Evolutionary conservation across 78 protist genomes (phyloP), one percentile per base, ranked within the genome.

Genomic region (Polysphondylium violaceum): DNA sequence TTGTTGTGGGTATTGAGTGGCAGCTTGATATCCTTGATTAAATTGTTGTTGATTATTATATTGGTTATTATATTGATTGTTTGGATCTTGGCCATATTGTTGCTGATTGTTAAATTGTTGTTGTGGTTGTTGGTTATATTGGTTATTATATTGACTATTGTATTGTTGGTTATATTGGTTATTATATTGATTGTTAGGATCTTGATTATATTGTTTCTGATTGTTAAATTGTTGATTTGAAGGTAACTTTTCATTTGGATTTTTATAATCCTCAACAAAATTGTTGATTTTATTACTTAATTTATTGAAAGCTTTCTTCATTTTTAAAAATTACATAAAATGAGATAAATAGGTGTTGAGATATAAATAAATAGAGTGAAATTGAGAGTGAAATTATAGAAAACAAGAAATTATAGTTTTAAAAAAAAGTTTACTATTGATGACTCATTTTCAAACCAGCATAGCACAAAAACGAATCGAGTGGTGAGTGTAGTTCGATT

Each of bases 21-120:
- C 50, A 25, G 51, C 61, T 14, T 81, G 51, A 25, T 61, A 40
- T 43, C 27, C 14, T 29, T 69, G 50, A 27, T 44, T 35, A 69
- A 69, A 19, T 53, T 81, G 44, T 81, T 65, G 89, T 81, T 55
- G 87, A 25, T 21, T 25, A 61, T 29, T 27, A 5, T 61, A 2
- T 61, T 63, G 58, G 17, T 40, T 2, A 50, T 29, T 27, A 9
- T 68, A 55, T 38, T 68, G 55, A 8, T 68, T 9, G 43, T 29
- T 27, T 17, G 55, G 31, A 43, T 74, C 23, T 74, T n/a, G 53
- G 21, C 23, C 23, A 29, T 19, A 38, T 56, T 58, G 71, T 35
- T 74, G 16, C 35, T 40, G 68, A 40, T 63, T 36, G 27, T 41
- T 61, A 61, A 33, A 61, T 41, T 33, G 17, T 61, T 27, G 71